Base-by-base conservation (phyloP, 768 basidiomycete species). In the Lactifluus volemus region DNA sequence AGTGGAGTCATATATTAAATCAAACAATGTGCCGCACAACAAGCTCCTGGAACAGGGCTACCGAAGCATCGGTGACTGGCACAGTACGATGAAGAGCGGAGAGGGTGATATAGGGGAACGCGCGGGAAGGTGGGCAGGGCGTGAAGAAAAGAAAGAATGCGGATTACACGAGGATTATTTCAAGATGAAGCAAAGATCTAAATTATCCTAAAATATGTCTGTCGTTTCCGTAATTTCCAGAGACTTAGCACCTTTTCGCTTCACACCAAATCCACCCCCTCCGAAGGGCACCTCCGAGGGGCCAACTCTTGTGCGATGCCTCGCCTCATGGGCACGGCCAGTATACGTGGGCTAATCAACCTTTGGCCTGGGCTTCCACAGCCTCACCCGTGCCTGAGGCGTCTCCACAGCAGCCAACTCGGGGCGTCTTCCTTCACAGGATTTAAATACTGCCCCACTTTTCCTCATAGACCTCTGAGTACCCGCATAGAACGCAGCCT, bases 41-140 rank as follows among this genome's bases (percentile, higher is more conserved):
- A 83, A 81, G 62, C 79, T 99, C 5, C 81, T 99, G 44, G 84
- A 84, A 61, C 84, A 92, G 70, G 97, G 97, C 3, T 99, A 98
- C 77, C 88, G 86, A 67, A 93, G 91, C 69, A 84, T 99, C 64
- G 97, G 97, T 4, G 97, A 99, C 73, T 96, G 95, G 90, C 97
- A 99, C 74, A 95, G 92, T 63, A 99, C 97, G 0, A 73, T 72
- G n/a, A 82, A 82, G 67, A 85, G 84, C 62, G 85, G 82, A 0
- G 77, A 76, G 9, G 81, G 88, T 45, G 91, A 91, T 61, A 73
- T 71, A 0, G 81, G 79, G 4, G 97, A 99, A 74, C 82, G 97
- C 29, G 85, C 88, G 2, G 96, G 96, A 1, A 76, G 97, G 56
- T 99, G 97, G 97, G 85, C 87, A 2, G 92, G 89, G 6, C 86